Base-by-base conservation (phyloP, 805 yeast genomes). In the Wickerhamomyces alni region DNA sequence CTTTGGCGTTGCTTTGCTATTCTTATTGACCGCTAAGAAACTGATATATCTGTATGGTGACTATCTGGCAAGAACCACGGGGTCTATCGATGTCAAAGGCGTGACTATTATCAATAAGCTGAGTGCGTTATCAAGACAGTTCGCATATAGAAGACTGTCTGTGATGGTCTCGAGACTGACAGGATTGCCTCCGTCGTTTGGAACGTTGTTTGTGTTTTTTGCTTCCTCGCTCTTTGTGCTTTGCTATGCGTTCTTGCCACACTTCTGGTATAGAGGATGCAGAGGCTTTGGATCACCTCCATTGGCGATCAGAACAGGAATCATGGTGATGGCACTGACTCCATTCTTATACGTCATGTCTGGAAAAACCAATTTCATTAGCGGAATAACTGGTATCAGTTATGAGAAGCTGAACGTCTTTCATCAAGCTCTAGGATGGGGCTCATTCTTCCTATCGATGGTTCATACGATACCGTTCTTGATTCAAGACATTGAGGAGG, bases 251-350 rank as follows among this genome's bases (percentile, higher is more conserved):
- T 64, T 66, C 26, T 50, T 64, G 54, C 80, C 81, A 7, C 74
- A 69, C 38, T 65, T 65, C 35, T 74, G 71, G 67, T 71, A 70
- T 44, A 57, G 80, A 40, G 74, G 58, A 0, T 77, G 82, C 51
- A 27, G 57, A 5, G 77, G 75, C 0, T 75, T 75, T 54, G 82
- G 82, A 2, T 63, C 77, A 3, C 77, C 81, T n/a, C 82, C 81
- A 9, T 43, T 77, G 27, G 77, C 77, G 0, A 69, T 72, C 2
- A 55, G 82, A 35, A 61, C 80, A 1, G 81, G 80, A 2, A 44
- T 73, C 22, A 67, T 70, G 68, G 67, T 75, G 1, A 58, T 66
- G 25, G 75, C 77, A 0, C 55, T 75, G 33, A 62, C 72, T 8
- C 81, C 82, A 0, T 71, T 74, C 48, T 54, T 75, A 29, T 66